Evolutionary conservation across 2,329 filamentous ascomycete genomes (phyloP).

Genomic region (Aulographum hederae): DNA sequence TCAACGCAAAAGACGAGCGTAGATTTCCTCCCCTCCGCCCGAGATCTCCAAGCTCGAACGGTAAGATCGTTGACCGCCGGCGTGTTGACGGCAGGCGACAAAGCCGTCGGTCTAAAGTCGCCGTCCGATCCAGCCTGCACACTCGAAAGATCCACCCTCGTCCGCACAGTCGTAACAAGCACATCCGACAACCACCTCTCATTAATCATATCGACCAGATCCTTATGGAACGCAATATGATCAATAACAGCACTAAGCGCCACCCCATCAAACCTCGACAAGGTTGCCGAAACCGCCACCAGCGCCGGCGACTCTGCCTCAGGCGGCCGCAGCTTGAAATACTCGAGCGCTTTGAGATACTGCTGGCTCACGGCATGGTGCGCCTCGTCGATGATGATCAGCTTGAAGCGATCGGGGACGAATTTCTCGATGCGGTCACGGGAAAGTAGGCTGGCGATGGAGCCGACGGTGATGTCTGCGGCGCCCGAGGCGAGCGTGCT

Average conservation of each 20-base stretch:
- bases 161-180: slow-evolving; percentile 83
- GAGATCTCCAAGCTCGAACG: slow-evolving; percentile 69
- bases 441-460: slow-evolving; percentile 68
- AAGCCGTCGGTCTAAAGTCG: slow-evolving; percentile 63
- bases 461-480: slow-evolving; percentile 88
- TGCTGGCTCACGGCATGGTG: slow-evolving; percentile 83
- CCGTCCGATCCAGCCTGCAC: slow-evolving; percentile 48
- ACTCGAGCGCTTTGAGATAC: slow-evolving; percentile 56
- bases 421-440: slow-evolving; percentile 66
- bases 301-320: slow-evolving; percentile 39
- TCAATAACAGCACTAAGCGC: slow-evolving; percentile 73
- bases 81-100: slow-evolving; percentile 73
- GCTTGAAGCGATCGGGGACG: slow-evolving; percentile 62
- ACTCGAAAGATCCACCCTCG: slow-evolving; percentile 58
- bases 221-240: slow-evolving; percentile 88
- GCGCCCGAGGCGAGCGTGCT: slow-evolving; percentile 53
- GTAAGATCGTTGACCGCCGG: slow-evolving; percentile 64
- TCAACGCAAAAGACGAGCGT: slow-evolving; percentile 93
- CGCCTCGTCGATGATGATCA: slow-evolving; percentile 86
- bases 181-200: slow-evolving; percentile 86
- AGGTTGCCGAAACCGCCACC: slow-evolving; percentile 76
- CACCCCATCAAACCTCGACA: slow-evolving; percentile 67
- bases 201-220: slow-evolving; percentile 64
- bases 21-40: slow-evolving; percentile 55
- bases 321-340: slow-evolving; percentile 48